A percentile compares a stretch with the other conserved stretches of the same genome.
Evolutionary conservation across 768 basidiomycete species (phyloP).

Genomic region (Coprinopsis strossmayeri): DNA sequence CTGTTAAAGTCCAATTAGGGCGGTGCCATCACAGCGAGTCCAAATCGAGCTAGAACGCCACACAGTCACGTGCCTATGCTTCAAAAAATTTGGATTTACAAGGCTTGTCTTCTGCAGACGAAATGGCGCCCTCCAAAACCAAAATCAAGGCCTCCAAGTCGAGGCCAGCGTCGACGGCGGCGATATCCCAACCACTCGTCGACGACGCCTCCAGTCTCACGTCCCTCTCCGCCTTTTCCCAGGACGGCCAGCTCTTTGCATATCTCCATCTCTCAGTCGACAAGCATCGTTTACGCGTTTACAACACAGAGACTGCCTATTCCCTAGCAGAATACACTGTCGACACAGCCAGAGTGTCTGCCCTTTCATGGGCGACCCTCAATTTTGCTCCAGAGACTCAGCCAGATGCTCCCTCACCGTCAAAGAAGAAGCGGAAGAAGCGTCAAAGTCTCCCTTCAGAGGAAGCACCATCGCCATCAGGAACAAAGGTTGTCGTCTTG

Average conservation of each 20-base stretch:
- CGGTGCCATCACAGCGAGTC: conserved; percentile 6
- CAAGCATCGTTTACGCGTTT: conserved; percentile 65
- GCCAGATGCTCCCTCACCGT: conserved; percentile 27
- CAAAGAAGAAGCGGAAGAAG: conserved; percentile 54
- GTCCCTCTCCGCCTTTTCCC: conserved; percentile 53
- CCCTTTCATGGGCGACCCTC: conserved; percentile 45
- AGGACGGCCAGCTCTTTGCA: conserved; percentile 48
- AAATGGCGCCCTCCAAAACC: conserved; percentile 49
- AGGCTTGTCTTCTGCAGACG: neutral
- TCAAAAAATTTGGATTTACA: conserved; percentile 6
- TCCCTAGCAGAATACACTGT: conserved; percentile 53
- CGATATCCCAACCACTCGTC: conserved; percentile 49
- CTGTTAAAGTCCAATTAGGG: no score
- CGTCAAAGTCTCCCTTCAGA: conserved; percentile 22
- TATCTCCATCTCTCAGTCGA: conserved; percentile 61
- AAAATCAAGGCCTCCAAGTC: conserved; percentile 46
- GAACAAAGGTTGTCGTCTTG: conserved; percentile 41
- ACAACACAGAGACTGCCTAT: conserved; percentile 48
- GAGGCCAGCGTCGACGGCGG: conserved; percentile 46
- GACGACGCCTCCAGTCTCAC: conserved; percentile 38
- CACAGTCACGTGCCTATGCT: conserved; percentile 1
- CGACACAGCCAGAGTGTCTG: conserved; percentile 48
- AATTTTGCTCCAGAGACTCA: conserved; percentile 19
- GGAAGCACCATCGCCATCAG: conserved; percentile 19
- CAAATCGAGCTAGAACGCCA: neutral